A percentile compares a stretch with the other conserved stretches of the same genome.
These are phyloP conservation scores for Leccinellum albellum DNA, from an alignment of 768 basidiomycete species.

Conservation along the genomic window DNA sequence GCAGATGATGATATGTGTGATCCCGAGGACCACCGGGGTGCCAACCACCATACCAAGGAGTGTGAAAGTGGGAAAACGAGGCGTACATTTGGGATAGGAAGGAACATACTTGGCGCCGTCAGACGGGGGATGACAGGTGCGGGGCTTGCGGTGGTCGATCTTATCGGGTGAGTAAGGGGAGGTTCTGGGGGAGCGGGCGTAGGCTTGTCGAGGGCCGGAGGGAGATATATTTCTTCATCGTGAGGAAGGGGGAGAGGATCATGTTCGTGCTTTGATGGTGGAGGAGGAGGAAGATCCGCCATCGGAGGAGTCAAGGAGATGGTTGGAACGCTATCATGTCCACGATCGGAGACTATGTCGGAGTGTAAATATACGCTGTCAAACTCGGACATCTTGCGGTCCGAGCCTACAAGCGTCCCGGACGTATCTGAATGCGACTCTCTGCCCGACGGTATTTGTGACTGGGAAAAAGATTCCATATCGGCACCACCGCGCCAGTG, in stretches of 20 bases:
- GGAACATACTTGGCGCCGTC: constrained; percentile 71
- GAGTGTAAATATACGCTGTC: constrained; percentile 5
- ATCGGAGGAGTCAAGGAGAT: constrained; percentile 3
- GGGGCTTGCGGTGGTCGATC: constrained; percentile 6
- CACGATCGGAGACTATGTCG: constrained; percentile 3
- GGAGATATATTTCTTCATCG: constrained; percentile 37
- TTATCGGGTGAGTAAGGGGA: constrained; percentile 36
- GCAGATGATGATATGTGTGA: constrained; percentile 36
- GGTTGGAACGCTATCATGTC: background rate
- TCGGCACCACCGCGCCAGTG: background rate
- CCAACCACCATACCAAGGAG: constrained; percentile 60
- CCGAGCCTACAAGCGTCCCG: constrained; percentile 9
- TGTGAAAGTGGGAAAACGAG: constrained; percentile 40
- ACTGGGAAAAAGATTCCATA: constrained; percentile 5
- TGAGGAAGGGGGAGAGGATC: background rate
- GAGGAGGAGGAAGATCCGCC: background rate
- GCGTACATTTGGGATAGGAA: constrained; percentile 89
- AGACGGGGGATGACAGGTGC: constrained; percentile 57
- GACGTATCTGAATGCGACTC: constrained; percentile 15
- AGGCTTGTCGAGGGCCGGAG: constrained; percentile 48
- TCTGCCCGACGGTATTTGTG: constrained; percentile 3
- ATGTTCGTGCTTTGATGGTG: background rate
- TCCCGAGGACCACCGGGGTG: constrained; percentile 32
- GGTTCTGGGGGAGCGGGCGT: constrained; percentile 38
- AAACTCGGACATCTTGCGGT: background rate